Evolutionary conservation across 2,329 filamentous ascomycete genomes (phyloP), one percentile per base, ranked within the genome.

Genomic region (Hypoxylon sp.): DNA sequence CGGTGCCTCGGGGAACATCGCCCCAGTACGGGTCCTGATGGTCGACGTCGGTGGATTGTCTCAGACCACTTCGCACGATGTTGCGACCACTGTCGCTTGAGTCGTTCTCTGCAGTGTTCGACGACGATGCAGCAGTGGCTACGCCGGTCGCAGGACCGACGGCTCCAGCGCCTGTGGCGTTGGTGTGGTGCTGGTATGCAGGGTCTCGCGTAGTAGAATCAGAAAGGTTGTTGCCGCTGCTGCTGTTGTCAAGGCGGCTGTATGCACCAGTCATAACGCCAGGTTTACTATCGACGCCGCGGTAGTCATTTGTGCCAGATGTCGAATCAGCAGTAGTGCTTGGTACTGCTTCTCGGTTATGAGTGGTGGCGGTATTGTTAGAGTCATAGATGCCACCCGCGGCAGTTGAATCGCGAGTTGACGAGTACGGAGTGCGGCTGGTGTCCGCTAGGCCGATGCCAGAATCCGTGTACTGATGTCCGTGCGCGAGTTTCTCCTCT

Each of bases 21-120:
- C 71, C 72, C 71, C 72, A 74, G 50, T 75, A 74, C 1, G 72
- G 67, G 8, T 73, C 70, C 1, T 62, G 26, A 39, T 69, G 54
- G 1, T 59, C 50, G n/a, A 67, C 28, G 6, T 56, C 49, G 7
- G 50, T 63, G 1, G 68, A 59, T 41, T 65, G 60, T 6, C 51
- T 67, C 1, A 57, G 26, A 11, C 65, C 65, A 15, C 59, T 67
- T 22, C 66, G 66, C 3, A 67, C 60, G 3, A 54, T 56, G 54
- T 70, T 69, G 13, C 54, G 58, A 15, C 57, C 20, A 4, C 46
- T 30, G 30, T 4, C 15, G 10, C 26, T 19, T 30, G 37, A 26
- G 4, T 30, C 34, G 7, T 20, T 6, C 5, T 52, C 44, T 10
- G 10, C 41, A 28, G 22, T 47, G 10, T 47, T 47, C 7, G 59